Evolutionary conservation across 1,139 yeast genomes (phyloP), one percentile per base, ranked within the genome.

Genomic region (Hemisphaericaspora lyxosophila): DNA sequence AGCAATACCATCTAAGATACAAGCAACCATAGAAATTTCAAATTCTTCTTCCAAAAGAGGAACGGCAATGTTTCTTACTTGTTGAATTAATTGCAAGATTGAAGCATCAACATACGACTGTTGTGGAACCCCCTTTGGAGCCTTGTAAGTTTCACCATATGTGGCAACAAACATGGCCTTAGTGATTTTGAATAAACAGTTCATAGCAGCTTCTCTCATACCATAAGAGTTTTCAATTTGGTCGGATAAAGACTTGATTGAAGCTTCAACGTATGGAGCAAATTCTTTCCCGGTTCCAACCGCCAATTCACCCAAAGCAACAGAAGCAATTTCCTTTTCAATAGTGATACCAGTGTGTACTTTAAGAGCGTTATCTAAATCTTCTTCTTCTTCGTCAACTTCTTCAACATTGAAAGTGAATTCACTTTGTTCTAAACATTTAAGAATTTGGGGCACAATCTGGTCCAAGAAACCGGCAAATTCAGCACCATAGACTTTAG

Each of bases 301-400:
- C 45, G 96, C 95, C 57, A 92, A 77, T 56, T 92, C 97, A 34
- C 89, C 83, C 52, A 92, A 70, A 16, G 97, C 95, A 57, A 90
- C 94, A 33, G 94, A 78, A n/a, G 97, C 96, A 53, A 87, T 89
- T 70, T 92, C 98, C 70, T 92, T 92, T 70, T 92, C 98, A 55
- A 87, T 85, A 48, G 97, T 88, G 55, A 92, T 82, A 70, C 96
- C 97, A 36, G 96, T 85, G 73, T 89, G 89, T 49, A 90, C 90
- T 28, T 36, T 36, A 7, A 31, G 26, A 49, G 83, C 83, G 54
- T 82, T 82, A 43, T 77, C 80, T 48, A 82, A 61, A 38, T 83
- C 90, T 44, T 78, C 82, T 39, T 71, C 80, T 12, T 60, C 67
- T 25, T 64, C 71, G 20, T 62, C 69, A 17, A 64, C 74, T 33